These are phyloP conservation scores for Fusarium circinatum DNA, from an alignment of 2,329 filamentous ascomycete genomes.

Conservation along the genomic window DNA sequence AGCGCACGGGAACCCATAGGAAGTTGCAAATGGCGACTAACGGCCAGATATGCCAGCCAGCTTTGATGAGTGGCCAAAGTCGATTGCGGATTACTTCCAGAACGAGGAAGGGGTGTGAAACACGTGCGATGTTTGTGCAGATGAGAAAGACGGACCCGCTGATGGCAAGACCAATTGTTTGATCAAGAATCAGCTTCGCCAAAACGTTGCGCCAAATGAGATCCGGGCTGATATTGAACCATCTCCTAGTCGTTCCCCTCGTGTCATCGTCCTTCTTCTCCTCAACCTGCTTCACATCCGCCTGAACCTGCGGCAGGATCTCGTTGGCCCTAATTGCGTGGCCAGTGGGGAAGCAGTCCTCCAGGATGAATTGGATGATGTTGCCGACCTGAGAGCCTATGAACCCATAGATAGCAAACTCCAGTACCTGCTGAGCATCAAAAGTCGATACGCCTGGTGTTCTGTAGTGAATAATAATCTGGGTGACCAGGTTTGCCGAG, in stretches of 20 bases:
- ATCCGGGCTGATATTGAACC: conserved; percentile 38
- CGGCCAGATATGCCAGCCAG: conserved; percentile 53
- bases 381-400: conserved; percentile 51
- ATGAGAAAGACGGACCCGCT: conserved; percentile 49
- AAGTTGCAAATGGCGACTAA: conserved; percentile 51
- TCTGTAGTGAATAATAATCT: conserved; percentile 37
- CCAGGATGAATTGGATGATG: conserved; percentile 49
- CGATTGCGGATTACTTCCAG: conserved; percentile 43
- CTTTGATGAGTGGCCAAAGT: conserved; percentile 46
- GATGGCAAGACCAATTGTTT: conserved; percentile 50
- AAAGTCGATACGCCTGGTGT: conserved; percentile 34
- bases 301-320: conserved; percentile 33
- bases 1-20: conserved; percentile 50
- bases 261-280: conserved; percentile 42
- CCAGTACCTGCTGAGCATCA: conserved; percentile 49
- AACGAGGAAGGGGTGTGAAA: conserved; percentile 39
- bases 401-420: conserved; percentile 51
- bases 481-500: conserved; percentile 47
- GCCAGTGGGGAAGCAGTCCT: conserved; percentile 49
- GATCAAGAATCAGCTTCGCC: conserved; percentile 50
- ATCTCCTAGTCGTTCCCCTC: conserved; percentile 6
- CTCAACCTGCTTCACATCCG: conserved; percentile 26
- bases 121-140: conserved; percentile 50
- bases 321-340: conserved; percentile 34
- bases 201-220: conserved; percentile 50